Evolutionary conservation across 192 early-diverging fungal genomes (phyloP).

Genomic region (Chytriomyces sp.): DNA sequence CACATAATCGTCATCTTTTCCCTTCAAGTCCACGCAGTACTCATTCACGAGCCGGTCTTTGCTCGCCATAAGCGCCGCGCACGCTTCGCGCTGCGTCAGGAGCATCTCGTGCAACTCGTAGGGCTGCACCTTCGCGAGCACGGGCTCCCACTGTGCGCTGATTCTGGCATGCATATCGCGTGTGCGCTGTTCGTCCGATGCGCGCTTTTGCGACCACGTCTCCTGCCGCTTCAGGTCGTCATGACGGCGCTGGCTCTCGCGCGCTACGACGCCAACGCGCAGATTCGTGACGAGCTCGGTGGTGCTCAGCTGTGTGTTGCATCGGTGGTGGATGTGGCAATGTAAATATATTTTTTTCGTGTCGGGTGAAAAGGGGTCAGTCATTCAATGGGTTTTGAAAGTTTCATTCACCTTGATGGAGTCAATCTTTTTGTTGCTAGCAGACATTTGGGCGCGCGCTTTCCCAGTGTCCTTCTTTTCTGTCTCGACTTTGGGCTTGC

Average conservation of each 20-base stretch:
- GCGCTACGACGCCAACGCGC: constrained; percentile 46
- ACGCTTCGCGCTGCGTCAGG: constrained; percentile 47
- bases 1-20: constrained; percentile 64
- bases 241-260: constrained; percentile 47
- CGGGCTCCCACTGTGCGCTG: constrained; percentile 42
- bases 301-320: constrained; percentile 15
- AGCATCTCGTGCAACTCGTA: constrained; percentile 55
- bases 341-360: background rate
- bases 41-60: constrained; percentile 59
- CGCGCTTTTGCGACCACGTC: constrained; percentile 42
- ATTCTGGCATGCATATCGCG: constrained; percentile 39
- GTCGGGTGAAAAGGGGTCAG: background rate
- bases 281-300: constrained; percentile 52
- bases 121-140: constrained; percentile 31
- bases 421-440: constrained; percentile 44
- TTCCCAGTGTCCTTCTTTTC: constrained; percentile 46
- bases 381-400: no score
- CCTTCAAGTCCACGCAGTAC: constrained; percentile 56
- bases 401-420: constrained; percentile 44
- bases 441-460: constrained; percentile 40
- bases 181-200: constrained; percentile 37
- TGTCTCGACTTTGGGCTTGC: constrained; percentile 43
- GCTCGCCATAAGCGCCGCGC: constrained; percentile 43
- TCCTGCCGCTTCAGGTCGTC: constrained; percentile 51
- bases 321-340: background rate